These are phyloP conservation scores for Nematodospora anomalae DNA, from an alignment of 1,139 yeast genomes.

Conservation along the genomic window DNA sequence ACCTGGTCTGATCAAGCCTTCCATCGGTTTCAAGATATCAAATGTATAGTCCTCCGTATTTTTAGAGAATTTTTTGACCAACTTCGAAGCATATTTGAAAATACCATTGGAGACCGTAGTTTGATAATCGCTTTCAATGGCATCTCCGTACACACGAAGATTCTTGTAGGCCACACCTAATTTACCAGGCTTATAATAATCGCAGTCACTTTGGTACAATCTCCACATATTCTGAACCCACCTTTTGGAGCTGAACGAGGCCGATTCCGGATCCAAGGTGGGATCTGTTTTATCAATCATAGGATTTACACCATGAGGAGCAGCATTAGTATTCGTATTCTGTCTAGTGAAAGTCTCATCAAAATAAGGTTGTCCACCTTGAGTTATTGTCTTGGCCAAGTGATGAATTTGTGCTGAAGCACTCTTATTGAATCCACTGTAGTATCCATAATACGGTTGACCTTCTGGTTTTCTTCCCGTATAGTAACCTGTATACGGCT, in stretches of 20 bases:
- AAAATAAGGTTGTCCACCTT: slow-evolving; percentile 7
- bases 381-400: slow-evolving; percentile 14
- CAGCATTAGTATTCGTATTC: slow-evolving; percentile 1
- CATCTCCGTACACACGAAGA: slow-evolving; percentile 71
- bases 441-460: slow-evolving; percentile 16
- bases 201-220: slow-evolving; percentile 56
- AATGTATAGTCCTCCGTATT: slow-evolving; percentile 23
- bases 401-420: slow-evolving; percentile 15
- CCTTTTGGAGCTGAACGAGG: slow-evolving; percentile 13
- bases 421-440: slow-evolving; percentile 12
- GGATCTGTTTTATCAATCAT: slow-evolving; percentile 15
- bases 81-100: slow-evolving; percentile 20
- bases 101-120: slow-evolving; percentile 63
- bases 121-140: slow-evolving; percentile 79
- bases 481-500: slow-evolving; percentile 12
- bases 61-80: slow-evolving; percentile 28
- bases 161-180: slow-evolving; percentile 70
- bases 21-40: slow-evolving; percentile 38
- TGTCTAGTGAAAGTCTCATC: slow-evolving; percentile 7
- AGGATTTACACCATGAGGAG: slow-evolving; percentile 13
- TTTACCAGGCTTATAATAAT: slow-evolving; percentile 61
- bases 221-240: slow-evolving; percentile 76
- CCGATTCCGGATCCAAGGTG: slow-evolving; percentile 13
- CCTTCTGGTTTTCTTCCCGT: slow-evolving; percentile 12
- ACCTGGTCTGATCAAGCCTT: slow-evolving; percentile 52